Conservation (phyloP, 768 basidiomycete genomes). For the Boletus rubroflammeus region DNA sequence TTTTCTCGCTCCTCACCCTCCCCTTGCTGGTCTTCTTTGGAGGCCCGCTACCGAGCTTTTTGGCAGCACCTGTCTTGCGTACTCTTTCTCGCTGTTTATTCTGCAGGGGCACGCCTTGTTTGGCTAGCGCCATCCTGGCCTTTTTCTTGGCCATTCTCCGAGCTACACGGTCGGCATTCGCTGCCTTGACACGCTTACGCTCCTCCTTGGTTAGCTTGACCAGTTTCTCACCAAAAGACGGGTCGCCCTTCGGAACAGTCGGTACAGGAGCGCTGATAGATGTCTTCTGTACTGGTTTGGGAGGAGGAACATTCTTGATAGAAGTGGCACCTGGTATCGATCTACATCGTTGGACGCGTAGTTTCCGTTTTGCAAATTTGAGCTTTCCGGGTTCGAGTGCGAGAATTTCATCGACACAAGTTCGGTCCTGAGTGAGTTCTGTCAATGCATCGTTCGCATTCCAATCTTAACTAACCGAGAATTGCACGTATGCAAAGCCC, state of each 20-base stretch:
- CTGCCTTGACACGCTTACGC: constrained; percentile 76
- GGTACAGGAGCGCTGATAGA: constrained; percentile 7
- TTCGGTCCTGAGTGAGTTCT: constrained; percentile 59
- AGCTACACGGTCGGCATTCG: constrained; percentile 76
- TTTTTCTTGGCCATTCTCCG: constrained; percentile 90
- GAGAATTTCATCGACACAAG: constrained; percentile 90
- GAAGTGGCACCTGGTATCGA: constrained; percentile 45
- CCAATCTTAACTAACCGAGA: constrained; percentile 46
- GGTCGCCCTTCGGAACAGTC: constrained; percentile 70
- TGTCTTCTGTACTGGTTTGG: constrained; percentile 3
- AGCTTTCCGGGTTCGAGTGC: constrained; percentile 73
- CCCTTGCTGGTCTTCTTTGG: constrained; percentile 36
- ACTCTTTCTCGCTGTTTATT: constrained; percentile 47
- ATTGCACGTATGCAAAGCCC: constrained; percentile 92
- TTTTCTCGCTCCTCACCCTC: constrained; percentile 54
- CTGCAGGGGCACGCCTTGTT: constrained; percentile 35
- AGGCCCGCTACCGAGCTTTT: constrained; percentile 17
- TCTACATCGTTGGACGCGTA: constrained; percentile 90
- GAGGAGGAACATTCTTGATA: constrained; percentile 6
- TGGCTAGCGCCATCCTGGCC: constrained; percentile 51
- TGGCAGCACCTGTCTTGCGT: constrained; percentile 36
- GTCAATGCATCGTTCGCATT: not conserved
- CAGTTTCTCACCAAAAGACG: constrained; percentile 73
- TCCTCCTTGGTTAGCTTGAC: constrained; percentile 78
- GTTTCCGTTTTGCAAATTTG: constrained; percentile 89